Conservation (phyloP, 257 asterid genomes). For the Jaltomata sinuosa region DNA sequence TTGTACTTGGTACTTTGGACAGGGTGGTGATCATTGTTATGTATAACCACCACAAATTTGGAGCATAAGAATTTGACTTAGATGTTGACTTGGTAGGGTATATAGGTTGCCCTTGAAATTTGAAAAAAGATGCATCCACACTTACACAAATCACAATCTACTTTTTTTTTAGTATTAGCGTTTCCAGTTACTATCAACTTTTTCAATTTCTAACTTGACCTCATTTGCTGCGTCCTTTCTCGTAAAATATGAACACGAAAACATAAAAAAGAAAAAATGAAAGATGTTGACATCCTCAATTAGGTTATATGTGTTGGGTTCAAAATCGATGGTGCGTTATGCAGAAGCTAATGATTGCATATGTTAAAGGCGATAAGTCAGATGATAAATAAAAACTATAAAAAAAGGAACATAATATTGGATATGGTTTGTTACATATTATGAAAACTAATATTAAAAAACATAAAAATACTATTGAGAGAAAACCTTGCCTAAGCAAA, state of each 20-base stretch:
- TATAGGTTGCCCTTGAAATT: background rate
- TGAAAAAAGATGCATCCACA: background rate
- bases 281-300: background rate
- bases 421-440: no score
- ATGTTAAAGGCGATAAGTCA: no score
- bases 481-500: no score
- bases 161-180: background rate
- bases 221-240: background rate
- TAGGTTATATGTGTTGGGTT: no score
- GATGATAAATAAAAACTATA: no score
- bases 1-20: background rate
- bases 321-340: no score
- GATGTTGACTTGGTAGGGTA: background rate
- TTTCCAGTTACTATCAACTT: background rate
- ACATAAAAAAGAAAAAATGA: background rate
- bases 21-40: background rate
- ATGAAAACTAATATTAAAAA: no score
- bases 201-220: background rate
- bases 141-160: background rate
- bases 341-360: no score
- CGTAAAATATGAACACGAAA: background rate
- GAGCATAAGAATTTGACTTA: background rate
- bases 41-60: background rate
- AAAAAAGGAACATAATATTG: no score
- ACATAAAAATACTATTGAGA: no score